Conservation (phyloP, 23 red algal genomes). For the Gracilaria vermiculophylla region DNA sequence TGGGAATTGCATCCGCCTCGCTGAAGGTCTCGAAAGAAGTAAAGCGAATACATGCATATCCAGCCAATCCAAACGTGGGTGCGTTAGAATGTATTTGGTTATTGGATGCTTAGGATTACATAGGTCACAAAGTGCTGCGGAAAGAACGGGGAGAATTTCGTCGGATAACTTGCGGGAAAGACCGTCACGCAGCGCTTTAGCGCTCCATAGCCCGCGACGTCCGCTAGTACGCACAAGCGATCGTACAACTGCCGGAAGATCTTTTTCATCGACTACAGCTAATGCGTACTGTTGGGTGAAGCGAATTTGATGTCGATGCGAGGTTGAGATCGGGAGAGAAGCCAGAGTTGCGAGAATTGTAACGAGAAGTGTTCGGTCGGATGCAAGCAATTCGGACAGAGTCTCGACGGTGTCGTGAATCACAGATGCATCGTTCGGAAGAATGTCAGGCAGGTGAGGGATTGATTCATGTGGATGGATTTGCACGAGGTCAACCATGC, state of each 20-base stretch:
- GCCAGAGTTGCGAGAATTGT: conserved; percentile 44
- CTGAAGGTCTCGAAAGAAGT: conserved; percentile 23
- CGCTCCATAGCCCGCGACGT: conserved; percentile 25
- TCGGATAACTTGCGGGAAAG: conserved; percentile 9
- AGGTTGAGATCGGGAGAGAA: conserved; percentile 17
- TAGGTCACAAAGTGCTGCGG: conserved; percentile 10
- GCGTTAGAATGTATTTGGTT: conserved; percentile 20
- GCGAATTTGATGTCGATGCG: conserved; percentile 38
- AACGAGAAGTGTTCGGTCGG: conserved; percentile 49
- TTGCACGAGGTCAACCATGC: conserved; percentile 13
- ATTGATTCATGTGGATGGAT: conserved; percentile 39
- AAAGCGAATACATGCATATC: conserved; percentile 20
- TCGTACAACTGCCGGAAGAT: conserved; percentile 41
- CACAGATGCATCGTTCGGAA: conserved; percentile 40
- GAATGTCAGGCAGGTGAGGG: conserved; percentile 37
- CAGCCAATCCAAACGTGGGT: conserved; percentile 16
- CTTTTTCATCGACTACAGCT: conserved; percentile 33
- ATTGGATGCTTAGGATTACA: conserved; percentile 24
- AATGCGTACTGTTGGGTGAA: conserved; percentile 39
- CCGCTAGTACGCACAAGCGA: conserved; percentile 21
- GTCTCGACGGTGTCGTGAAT: conserved; percentile 15
- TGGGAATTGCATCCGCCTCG: conserved; percentile 8
- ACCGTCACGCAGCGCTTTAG: neutral
- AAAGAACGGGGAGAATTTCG: conserved; percentile 27
- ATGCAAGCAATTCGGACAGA: conserved; percentile 34